A percentile compares a stretch with the other conserved stretches of the same genome.
Conservation (phyloP, 1,284 basidiomycete genomes). For the Sphagnurus paluster region DNA sequence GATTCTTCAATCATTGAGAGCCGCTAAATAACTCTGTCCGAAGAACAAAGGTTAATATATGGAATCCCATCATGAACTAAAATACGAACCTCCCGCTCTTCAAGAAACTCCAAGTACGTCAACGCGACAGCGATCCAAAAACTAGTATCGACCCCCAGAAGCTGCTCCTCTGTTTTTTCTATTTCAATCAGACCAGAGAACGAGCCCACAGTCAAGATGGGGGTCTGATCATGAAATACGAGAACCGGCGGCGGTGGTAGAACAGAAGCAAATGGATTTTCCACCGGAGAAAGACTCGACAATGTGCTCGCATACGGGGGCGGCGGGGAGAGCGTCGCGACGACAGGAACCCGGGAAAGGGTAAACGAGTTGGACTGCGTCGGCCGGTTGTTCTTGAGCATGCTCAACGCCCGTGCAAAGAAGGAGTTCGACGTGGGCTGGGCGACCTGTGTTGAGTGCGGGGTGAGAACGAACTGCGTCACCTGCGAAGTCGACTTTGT, state of each 20-base stretch:
- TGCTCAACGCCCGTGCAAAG: slow-evolving; percentile 56
- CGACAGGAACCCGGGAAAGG: slow-evolving; percentile 42
- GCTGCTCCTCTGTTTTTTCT: slow-evolving; percentile 52
- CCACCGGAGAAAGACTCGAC: slow-evolving; percentile 3
- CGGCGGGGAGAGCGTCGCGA: slow-evolving; percentile 25
- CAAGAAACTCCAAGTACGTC: slow-evolving; percentile 73
- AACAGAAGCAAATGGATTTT: slow-evolving; percentile 10
- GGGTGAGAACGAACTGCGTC: slow-evolving; percentile 63
- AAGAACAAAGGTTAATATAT: not conserved
- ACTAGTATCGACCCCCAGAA: slow-evolving; percentile 67
- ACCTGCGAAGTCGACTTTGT: slow-evolving; percentile 34
- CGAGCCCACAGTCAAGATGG: slow-evolving; percentile 57
- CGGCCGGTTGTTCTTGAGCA: slow-evolving; percentile 55
- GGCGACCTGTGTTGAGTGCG: slow-evolving; percentile 44
- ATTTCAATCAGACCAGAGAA: slow-evolving; percentile 64
- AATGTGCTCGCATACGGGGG: slow-evolving; percentile 33
- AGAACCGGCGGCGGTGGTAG: slow-evolving; percentile 45
- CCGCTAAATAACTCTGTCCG: slow-evolving; percentile 47
- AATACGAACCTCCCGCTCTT: slow-evolving; percentile 67
- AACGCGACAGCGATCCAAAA: slow-evolving; percentile 76
- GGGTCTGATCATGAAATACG: slow-evolving; percentile 69
- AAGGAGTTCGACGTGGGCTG: slow-evolving; percentile 41
- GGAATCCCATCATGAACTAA: not conserved
- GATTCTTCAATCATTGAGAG: slow-evolving; percentile 36
- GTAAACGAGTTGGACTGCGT: slow-evolving; percentile 69